Evolutionary conservation across 2,329 filamentous ascomycete genomes (phyloP), one percentile per base, ranked within the genome.

Genomic region (Penicillium concentricum): DNA sequence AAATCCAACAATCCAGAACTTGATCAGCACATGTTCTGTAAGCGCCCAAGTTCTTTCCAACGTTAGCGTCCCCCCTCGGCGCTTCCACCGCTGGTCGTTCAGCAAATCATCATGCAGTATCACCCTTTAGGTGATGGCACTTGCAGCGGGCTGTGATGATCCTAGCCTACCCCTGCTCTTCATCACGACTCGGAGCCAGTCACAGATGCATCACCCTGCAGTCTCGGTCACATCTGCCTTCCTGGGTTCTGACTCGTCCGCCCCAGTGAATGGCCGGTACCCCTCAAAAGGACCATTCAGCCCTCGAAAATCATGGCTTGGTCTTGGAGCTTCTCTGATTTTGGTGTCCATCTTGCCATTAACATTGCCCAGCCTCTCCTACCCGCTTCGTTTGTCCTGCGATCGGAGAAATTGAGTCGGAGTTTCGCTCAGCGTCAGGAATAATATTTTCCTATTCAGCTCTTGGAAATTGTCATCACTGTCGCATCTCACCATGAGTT

Each of bases 251-350:
- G 47, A 70, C 69, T 72, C 65, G 68, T 64, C 64, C 62, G 57
- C 60, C 50, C 26, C 34, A 54, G 54, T 42, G 56, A 65, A 64
- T 7, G 65, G 38, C 61, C 57, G 24, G 52, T 57, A 59, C 63
- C 65, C 69, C 68, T 72, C 67, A 72, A 72, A 72, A 72, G 66
- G 61, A 66, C 62, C 50, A 54, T 63, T 46, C 58, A 57, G 60
- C 62, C 68, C 67, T 66, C 60, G 45, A 51, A 58, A 59, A 52
- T 60, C 53, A 51, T 56, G 62, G 61, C 57, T 63, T 61, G 51
- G 51, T 57, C 49, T 44, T 54, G 58, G 63, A 67, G 60, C 61
- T 66, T 65, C 46, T 42, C 28, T 51, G 32, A 51, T 51, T 57
- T 57, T 56, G 51, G 57, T 56, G 39, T 54, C 48, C 49, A 37